Evolutionary conservation across 2,329 filamentous ascomycete species (phyloP).

Genomic region (Colletotrichum cordylinicola): DNA sequence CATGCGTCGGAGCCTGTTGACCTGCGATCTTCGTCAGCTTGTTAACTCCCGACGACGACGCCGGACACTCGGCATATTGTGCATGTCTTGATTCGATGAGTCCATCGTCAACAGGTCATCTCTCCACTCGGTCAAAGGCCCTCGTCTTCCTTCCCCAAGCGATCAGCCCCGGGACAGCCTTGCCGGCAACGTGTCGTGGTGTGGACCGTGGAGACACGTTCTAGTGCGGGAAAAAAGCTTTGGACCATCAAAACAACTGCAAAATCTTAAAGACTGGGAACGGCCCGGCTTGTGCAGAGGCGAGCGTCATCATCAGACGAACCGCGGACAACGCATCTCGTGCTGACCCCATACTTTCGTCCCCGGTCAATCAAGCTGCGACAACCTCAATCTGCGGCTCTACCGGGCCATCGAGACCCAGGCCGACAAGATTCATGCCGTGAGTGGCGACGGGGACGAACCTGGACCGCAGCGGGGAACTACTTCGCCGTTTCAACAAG

Average conservation of each 20-base stretch:
- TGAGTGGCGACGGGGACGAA: neutral
- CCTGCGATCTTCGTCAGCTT: neutral
- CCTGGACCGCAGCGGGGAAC: slow-evolving; percentile 1
- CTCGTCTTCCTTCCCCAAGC: slow-evolving; percentile 10
- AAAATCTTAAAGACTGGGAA: slow-evolving; percentile 16
- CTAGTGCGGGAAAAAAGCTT: neutral
- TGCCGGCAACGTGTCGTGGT: neutral
- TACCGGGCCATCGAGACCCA: neutral
- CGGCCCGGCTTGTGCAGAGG: neutral
- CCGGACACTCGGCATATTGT: neutral
- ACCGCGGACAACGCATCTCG: neutral
- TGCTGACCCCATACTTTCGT: neutral
- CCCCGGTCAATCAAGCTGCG: slow-evolving; percentile 14
- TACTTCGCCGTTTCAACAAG: neutral
- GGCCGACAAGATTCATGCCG: neutral
- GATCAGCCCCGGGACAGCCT: slow-evolving; percentile 12
- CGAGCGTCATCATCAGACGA: slow-evolving; percentile 14
- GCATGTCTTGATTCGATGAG: neutral
- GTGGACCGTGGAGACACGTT: slow-evolving; percentile 12
- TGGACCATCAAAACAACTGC: neutral
- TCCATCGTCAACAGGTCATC: neutral
- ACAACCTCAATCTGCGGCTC: slow-evolving; percentile 18
- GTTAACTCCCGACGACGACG: neutral
- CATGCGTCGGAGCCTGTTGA: neutral
- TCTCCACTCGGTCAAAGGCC: neutral